phyloP scores from a whole-genome alignment of 179 eudicot genomes.

The Corrigiola litoralis region DNA sequence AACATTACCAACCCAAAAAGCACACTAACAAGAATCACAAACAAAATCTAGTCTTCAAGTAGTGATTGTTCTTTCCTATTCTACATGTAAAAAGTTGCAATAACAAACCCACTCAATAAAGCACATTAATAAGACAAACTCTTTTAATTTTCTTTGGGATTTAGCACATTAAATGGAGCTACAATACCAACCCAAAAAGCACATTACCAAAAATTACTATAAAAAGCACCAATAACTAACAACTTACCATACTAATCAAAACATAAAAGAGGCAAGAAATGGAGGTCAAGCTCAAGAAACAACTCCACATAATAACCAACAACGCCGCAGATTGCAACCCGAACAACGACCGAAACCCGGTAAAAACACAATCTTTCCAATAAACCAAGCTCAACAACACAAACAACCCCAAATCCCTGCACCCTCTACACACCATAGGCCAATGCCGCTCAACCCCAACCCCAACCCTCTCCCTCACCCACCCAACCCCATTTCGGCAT shows the following conservation, averaged over 20 bases:
- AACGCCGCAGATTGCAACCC: slow-evolving; percentile 71
- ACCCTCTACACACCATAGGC: slow-evolving; percentile 79
- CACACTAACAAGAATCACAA: too few relatives aligned
- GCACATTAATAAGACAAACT: too few relatives aligned
- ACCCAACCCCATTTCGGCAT: slow-evolving; percentile 29
- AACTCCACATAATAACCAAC: slow-evolving; percentile 92
- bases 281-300: slow-evolving; percentile 92
- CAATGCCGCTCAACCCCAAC: slow-evolving; percentile 58
- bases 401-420: slow-evolving; percentile 39
- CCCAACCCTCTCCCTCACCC: slow-evolving; percentile 58
- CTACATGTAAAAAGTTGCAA: too few relatives aligned
- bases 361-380: slow-evolving; percentile 58
- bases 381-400: slow-evolving; percentile 40
- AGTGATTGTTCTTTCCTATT: too few relatives aligned
- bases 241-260: slow-evolving; percentile 74
- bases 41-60: too few relatives aligned
- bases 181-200: too few relatives aligned
- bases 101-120: too few relatives aligned
- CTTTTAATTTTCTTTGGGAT: too few relatives aligned
- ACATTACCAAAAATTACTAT: neutral
- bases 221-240: neutral
- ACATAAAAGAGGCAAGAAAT: slow-evolving; percentile 79
- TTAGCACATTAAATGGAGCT: too few relatives aligned
- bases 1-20: too few relatives aligned
- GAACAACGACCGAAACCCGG: slow-evolving; percentile 51